Evolutionary conservation across 176 grass and related monocot genomes (phyloP), one percentile per base, ranked within the genome.

Genomic region (Zea luxurians): DNA sequence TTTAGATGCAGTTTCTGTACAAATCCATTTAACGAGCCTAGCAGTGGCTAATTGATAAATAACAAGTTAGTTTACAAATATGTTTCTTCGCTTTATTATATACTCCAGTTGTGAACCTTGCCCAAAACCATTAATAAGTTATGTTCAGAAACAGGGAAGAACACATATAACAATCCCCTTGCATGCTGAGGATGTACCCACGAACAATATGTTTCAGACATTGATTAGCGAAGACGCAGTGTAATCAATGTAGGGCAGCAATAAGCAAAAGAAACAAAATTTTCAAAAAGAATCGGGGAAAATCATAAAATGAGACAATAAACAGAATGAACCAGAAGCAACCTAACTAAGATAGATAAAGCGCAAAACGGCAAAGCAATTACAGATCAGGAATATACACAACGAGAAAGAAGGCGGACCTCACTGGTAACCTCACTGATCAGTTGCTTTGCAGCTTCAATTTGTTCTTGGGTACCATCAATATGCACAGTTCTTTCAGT

Each of bases 401-500:
- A 68, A 37, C 13, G 60, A 71, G 65, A 74, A 37, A 64, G 46
- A 83, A 80, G 49, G 54, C 76, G 66, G 83, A 96, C 96, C 96
- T 95, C 96, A 71, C 92, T 99, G 48, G 88, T 88, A 79, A 93
- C 89, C 89, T 99, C 96, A 93, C 73, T 88, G 64, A 99, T 79
- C 72, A 99, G 74, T 75, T 96, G 96, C 75, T 99, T 99, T 79
- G 96, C 96, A 34, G 62, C 43, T 82, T 99, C 96, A 88, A 99
- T 88, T 85, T 99, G 96, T 37, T 99, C 96, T 37, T 75, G 13
- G 18, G 96, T 93, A 9, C 96, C 96, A 66, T 96, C 90, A 81
- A 99, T 94, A 85, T 89, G 85, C 18, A 99, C 84, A 66, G 92
- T 99, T 83, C 96, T 99, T 88, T 99, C 96, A 9, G 75, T 77